Evolutionary conservation across 129 eudicot genomes (phyloP).

Genomic region (Artemisia tridentata): DNA sequence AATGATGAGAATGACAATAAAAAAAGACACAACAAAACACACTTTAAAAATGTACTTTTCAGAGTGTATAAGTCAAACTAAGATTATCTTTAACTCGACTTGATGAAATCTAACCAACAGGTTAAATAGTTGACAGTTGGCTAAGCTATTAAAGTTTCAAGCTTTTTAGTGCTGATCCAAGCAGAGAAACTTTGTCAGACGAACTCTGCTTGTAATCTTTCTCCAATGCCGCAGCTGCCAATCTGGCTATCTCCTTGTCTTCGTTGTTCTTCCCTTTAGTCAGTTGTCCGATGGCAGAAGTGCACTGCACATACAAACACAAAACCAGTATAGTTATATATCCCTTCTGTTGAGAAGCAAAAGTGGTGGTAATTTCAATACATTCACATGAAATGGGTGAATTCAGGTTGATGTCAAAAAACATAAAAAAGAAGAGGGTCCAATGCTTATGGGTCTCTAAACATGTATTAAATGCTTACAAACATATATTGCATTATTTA

Average conservation of each 20-base stretch:
- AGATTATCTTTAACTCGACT: constrained; percentile 10
- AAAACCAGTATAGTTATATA: background rate
- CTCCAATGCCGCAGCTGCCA: constrained; percentile 70
- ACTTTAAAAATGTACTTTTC: constrained; percentile 4
- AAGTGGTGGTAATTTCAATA: too few species aligned
- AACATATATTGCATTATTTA: too few species aligned
- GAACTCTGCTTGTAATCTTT: constrained; percentile 72
- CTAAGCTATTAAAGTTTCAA: constrained; percentile 41
- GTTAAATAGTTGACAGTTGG: background rate
- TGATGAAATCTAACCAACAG: constrained; percentile 3
- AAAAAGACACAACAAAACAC: constrained; percentile 4
- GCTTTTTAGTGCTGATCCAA: constrained; percentile 50
- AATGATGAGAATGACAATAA: constrained; percentile 7
- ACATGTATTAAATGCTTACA: too few species aligned
- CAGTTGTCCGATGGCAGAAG: constrained; percentile 68
- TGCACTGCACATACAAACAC: constrained; percentile 48
- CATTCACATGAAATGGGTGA: too few species aligned
- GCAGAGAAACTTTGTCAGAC: constrained; percentile 55
- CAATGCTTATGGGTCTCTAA: too few species aligned
- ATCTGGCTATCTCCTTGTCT: constrained; percentile 65
- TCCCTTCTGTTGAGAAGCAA: too few species aligned
- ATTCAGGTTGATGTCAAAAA: too few species aligned
- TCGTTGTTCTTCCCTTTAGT: constrained; percentile 86
- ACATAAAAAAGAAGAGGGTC: too few species aligned
- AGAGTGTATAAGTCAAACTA: constrained; percentile 17